phyloP scores from a whole-genome alignment of 1,139 yeast species.

The Sugiyamaella novakii region DNA sequence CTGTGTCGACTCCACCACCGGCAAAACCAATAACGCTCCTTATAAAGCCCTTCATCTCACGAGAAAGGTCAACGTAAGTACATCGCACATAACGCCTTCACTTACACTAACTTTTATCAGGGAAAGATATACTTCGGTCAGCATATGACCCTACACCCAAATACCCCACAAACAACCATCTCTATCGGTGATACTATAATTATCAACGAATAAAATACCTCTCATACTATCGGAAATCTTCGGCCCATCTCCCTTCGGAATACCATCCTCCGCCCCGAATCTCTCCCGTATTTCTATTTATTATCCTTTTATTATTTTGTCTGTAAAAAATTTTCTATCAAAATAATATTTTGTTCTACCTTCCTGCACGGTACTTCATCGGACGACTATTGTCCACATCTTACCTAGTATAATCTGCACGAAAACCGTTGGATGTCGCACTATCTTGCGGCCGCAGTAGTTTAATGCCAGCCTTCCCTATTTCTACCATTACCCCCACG shows the following conservation, averaged over 20 bases:
- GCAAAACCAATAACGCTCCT: constrained; percentile 44
- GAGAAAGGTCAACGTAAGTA: constrained; percentile 28
- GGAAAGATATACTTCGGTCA: constrained; percentile 31
- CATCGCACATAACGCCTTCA: background rate
- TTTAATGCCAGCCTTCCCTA: background rate
- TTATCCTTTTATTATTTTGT: too few relatives aligned
- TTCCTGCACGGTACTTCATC: too few relatives aligned
- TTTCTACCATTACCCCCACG: too few relatives aligned
- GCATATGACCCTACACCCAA: constrained; percentile 28
- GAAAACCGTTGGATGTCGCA: constrained; percentile 9
- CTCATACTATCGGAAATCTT: too few relatives aligned
- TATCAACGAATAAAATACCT: constrained; percentile 9
- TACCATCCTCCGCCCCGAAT: too few relatives aligned
- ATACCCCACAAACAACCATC: constrained; percentile 6
- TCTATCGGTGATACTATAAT: constrained; percentile 17
- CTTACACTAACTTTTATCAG: background rate
- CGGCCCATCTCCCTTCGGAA: too few relatives aligned
- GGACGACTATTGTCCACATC: constrained; percentile 11
- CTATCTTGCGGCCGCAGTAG: background rate
- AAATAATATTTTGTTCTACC: too few relatives aligned
- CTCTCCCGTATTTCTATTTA: too few relatives aligned
- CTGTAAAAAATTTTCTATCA: too few relatives aligned
- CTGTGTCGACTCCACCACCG: constrained; percentile 43
- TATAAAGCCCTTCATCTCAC: constrained; percentile 37
- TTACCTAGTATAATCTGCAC: background rate